A percentile compares a stretch with the other conserved stretches of the same genome.
phyloP scores from a whole-genome alignment of 2,329 filamentous ascomycete species.

The Blastomyces gilchristii region DNA sequence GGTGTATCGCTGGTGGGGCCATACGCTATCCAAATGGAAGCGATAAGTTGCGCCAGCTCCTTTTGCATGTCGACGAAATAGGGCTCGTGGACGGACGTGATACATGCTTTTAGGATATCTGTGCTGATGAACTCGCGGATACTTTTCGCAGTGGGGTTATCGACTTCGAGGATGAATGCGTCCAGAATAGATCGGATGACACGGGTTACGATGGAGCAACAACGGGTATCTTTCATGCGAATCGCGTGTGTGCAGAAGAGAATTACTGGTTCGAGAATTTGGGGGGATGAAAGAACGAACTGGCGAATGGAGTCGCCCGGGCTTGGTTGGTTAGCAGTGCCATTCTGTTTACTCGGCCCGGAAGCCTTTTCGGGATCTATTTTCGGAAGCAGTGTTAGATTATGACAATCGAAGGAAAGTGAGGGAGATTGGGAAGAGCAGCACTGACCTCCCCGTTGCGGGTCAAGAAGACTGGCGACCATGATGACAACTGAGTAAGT shows the following conservation, averaged over 20 bases:
- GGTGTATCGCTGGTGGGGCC: slow-evolving; percentile 59
- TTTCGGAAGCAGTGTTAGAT: slow-evolving; percentile 8
- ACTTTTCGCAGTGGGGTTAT: slow-evolving; percentile 46
- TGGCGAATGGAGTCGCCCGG: slow-evolving; percentile 52
- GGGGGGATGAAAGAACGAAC: slow-evolving; percentile 69
- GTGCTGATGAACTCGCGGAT: slow-evolving; percentile 84
- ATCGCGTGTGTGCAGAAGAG: slow-evolving; percentile 87
- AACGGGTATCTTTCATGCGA: slow-evolving; percentile 78
- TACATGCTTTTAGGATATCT: slow-evolving; percentile 80
- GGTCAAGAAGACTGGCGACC: slow-evolving; percentile 80
- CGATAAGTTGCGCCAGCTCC: slow-evolving; percentile 79
- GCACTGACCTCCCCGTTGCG: slow-evolving; percentile 52
- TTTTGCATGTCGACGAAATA: slow-evolving; percentile 97
- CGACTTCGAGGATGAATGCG: slow-evolving; percentile 52
- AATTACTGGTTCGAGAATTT: slow-evolving; percentile 76
- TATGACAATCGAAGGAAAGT: slow-evolving; percentile 5
- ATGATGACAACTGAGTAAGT: slow-evolving; percentile 89
- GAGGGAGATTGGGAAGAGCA: slow-evolving; percentile 10
- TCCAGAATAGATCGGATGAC: slow-evolving; percentile 79
- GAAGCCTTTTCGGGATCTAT: slow-evolving; percentile 27
- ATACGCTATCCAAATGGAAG: slow-evolving; percentile 71
- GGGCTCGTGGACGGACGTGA: slow-evolving; percentile 82
- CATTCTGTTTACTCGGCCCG: slow-evolving; percentile 26
- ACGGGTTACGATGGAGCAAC: slow-evolving; percentile 72
- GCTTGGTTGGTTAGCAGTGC: slow-evolving; percentile 30